These are phyloP conservation scores for Striga hermonthica DNA, from an alignment of 305 asterid genomes.

Conservation along the genomic window DNA sequence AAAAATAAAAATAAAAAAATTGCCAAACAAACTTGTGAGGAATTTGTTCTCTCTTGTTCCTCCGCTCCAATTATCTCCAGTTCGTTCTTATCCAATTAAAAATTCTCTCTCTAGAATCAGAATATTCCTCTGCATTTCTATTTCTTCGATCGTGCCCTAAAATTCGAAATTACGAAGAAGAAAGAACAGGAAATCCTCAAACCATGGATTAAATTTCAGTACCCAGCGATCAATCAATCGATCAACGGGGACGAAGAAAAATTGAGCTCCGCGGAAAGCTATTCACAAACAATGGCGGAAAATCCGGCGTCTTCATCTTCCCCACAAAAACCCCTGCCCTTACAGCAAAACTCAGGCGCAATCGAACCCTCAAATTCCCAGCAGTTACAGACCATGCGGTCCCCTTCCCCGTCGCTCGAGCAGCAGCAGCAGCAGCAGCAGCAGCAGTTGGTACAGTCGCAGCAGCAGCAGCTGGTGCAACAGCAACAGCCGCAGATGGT, in stretches of 20 bases:
- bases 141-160: constrained; percentile 24
- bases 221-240: constrained; percentile 5
- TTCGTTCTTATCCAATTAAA: not conserved
- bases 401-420: constrained; percentile 51
- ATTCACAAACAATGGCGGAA: constrained; percentile 49
- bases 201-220: constrained; percentile 30
- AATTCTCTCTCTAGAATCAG: not conserved
- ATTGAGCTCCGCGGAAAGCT: not conserved
- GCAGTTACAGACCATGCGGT: constrained; percentile 47
- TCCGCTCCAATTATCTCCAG: constrained; percentile 15
- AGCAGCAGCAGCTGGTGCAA: constrained; percentile 34
- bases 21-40: too few species aligned
- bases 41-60: not conserved
- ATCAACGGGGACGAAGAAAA: not conserved
- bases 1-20: too few species aligned
- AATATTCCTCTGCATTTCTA: not conserved
- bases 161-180: not conserved
- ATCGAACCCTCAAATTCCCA: constrained; percentile 51
- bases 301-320: constrained; percentile 54
- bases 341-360: constrained; percentile 42
- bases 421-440: constrained; percentile 44
- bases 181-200: constrained; percentile 3
- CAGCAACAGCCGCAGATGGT: constrained; percentile 39
- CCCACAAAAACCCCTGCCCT: constrained; percentile 51
- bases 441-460: constrained; percentile 31